Evolutionary conservation across 2,329 filamentous ascomycete species (phyloP).

Genomic region (Fusarium pseudocircinatum): DNA sequence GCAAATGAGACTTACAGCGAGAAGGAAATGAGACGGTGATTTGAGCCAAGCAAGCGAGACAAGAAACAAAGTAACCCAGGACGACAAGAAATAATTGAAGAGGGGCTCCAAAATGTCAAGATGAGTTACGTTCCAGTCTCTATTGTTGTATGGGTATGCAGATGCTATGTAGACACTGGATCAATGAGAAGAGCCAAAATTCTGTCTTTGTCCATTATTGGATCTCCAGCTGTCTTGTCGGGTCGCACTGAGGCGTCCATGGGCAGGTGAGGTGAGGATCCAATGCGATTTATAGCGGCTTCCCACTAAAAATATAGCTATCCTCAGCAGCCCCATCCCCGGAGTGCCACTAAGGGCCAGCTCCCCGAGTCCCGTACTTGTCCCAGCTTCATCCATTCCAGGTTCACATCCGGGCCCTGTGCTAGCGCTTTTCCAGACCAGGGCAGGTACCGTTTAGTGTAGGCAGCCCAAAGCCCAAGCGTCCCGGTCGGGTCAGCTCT

Average conservation of each 20-base stretch:
- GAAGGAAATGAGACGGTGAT: constrained; percentile 33
- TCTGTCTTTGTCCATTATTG: neutral
- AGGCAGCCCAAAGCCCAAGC: constrained; percentile 17
- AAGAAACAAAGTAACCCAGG: constrained; percentile 29
- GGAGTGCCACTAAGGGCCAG: constrained; percentile 4
- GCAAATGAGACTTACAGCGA: constrained; percentile 32
- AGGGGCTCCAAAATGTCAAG: constrained; percentile 11
- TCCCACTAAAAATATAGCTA: constrained; percentile 19
- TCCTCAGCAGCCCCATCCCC: constrained; percentile 25
- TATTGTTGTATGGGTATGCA: constrained; percentile 3
- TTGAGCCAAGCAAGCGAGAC: constrained; percentile 27
- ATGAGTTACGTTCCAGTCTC: constrained; percentile 28
- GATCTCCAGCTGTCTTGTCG: neutral
- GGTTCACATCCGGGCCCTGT: constrained; percentile 18
- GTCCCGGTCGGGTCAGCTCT: constrained; percentile 7
- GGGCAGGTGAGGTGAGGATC: neutral
- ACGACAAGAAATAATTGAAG: constrained; percentile 16
- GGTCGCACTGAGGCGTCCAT: neutral
- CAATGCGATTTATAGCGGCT: constrained; percentile 20
- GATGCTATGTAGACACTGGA: neutral
- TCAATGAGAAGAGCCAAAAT: constrained; percentile 16
- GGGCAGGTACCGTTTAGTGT: constrained; percentile 23
- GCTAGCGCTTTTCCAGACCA: constrained; percentile 15
- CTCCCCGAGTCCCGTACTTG: neutral
- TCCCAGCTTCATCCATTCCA: constrained; percentile 22